Base-by-base conservation (phyloP, 1,139 yeast species). In the Sugiyamaella japonica region DNA sequence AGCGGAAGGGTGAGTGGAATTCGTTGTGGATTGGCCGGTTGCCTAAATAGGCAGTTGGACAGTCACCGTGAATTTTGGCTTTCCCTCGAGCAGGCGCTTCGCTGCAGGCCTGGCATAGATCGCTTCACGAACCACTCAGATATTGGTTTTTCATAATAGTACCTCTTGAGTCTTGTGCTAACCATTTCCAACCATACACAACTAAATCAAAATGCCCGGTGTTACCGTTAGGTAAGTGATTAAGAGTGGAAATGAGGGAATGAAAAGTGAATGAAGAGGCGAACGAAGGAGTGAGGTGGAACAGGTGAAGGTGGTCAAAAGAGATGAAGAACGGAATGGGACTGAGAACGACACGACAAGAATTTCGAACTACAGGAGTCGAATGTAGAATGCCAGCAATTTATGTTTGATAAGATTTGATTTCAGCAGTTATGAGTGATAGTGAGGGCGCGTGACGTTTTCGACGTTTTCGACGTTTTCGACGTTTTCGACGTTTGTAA, bases 181-280 rank as follows among this genome's bases (percentile, higher is more conserved):
- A 23, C 32, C 38, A 23, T 34, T 39, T 20, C 51, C 51, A 45
- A 48, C 51, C 31, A 10, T 25, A 32, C 43, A 41, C 51, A 46
- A 41, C 32, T 46, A 40, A 40, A 42, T 34, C 79, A 84, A 77
- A 75, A 90, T 90, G 97, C 86, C 96, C 83, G 97, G 97, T 89
- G 93, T 86, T 83, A 86, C 97, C 82, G 97, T 90, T 77, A 89
- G 95, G 95, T 88, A 86, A 75, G 95, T 86, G 61, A 40, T 20
- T 20, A 28, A 40, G 43, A 20, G 28, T 6, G 40, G 7, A 10
- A 16, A 20, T 16, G 17, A 36, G 39, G n/a, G 10, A 29, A 7
- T 29, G 16, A 36, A 40, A 25, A 36, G 28, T n/a, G 25, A 20
- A 6, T 20, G 25, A 20, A 6, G 25, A 20, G 25, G 25, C 5